Evolutionary conservation across 768 basidiomycete genomes (phyloP).

Genomic region (Wakefieldia striispora): DNA sequence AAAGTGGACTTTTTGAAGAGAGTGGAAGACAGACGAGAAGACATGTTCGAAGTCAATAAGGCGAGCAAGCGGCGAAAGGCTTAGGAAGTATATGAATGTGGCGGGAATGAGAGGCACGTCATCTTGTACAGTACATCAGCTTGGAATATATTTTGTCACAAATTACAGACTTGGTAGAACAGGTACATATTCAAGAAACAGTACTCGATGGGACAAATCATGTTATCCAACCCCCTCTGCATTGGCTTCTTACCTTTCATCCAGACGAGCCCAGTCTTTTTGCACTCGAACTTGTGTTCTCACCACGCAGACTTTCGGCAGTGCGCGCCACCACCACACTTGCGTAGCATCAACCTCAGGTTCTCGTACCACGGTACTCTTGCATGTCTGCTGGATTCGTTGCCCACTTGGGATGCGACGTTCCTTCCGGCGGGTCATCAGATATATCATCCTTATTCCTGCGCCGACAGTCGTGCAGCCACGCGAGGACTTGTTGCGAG

Average conservation of each 20-base stretch:
- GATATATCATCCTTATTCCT: constrained; percentile 39
- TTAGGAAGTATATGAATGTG: constrained; percentile 7
- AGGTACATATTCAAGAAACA: neutral
- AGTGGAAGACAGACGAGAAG: constrained; percentile 71
- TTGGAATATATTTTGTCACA: neutral
- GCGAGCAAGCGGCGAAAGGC: constrained; percentile 47
- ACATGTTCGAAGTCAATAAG: constrained; percentile 56
- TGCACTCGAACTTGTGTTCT: constrained; percentile 34
- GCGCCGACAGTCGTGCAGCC: constrained; percentile 50
- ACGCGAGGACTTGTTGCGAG: constrained; percentile 55
- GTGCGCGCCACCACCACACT: constrained; percentile 42
- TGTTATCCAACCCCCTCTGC: neutral
- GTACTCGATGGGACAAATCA: constrained; percentile 2
- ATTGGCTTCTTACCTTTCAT: neutral
- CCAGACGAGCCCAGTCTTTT: neutral
- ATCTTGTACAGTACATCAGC: constrained; percentile 9
- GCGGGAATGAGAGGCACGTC: neutral
- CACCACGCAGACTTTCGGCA: constrained; percentile 40
- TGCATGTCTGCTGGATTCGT: constrained; percentile 51
- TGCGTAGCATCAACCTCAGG: constrained; percentile 51
- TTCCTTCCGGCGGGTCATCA: constrained; percentile 27
- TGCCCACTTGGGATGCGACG: constrained; percentile 45
- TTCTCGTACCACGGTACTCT: constrained; percentile 62
- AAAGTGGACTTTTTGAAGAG: constrained; percentile 81
- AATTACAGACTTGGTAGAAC: neutral